Conservation (phyloP, 441 rosid species). For the Brassica balearica region DNA sequence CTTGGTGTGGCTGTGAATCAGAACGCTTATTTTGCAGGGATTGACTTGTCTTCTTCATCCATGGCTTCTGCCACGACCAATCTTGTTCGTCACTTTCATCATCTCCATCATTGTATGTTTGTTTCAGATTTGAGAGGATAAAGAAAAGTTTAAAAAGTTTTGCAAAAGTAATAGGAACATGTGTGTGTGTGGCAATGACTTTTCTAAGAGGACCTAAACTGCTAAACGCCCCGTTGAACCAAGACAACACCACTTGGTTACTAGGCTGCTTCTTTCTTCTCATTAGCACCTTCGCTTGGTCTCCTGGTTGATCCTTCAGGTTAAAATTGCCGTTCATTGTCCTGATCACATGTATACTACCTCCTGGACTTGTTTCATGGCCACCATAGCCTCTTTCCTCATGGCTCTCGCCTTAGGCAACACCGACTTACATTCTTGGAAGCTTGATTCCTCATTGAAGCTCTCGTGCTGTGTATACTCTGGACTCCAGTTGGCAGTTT, state of each 20-base stretch:
- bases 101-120: constrained; percentile 49
- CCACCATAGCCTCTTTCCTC: not conserved
- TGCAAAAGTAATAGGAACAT: constrained; percentile 68
- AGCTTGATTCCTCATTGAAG: constrained; percentile 53
- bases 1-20: constrained; percentile 65
- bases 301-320: constrained; percentile 72
- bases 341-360: constrained; percentile 62
- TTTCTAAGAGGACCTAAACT: constrained; percentile 64
- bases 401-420: not conserved
- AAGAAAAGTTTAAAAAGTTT: constrained; percentile 58
- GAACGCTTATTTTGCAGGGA: constrained; percentile 58
- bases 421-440: not conserved
- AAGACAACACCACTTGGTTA: constrained; percentile 62
- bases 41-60: constrained; percentile 65
- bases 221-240: constrained; percentile 43
- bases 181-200: constrained; percentile 67
- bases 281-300: constrained; percentile 60
- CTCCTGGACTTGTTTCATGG: constrained; percentile 63
- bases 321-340: constrained; percentile 56
- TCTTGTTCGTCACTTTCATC: constrained; percentile 60
- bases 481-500: constrained; percentile 50
- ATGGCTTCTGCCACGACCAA: constrained; percentile 60
- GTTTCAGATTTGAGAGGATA: constrained; percentile 60
- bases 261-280: constrained; percentile 58
- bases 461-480: constrained; percentile 52